A percentile compares a stretch with the other conserved stretches of the same genome.
Conservation (phyloP, 2,329 filamentous ascomycete genomes). For the Diaporthe nobilis region DNA sequence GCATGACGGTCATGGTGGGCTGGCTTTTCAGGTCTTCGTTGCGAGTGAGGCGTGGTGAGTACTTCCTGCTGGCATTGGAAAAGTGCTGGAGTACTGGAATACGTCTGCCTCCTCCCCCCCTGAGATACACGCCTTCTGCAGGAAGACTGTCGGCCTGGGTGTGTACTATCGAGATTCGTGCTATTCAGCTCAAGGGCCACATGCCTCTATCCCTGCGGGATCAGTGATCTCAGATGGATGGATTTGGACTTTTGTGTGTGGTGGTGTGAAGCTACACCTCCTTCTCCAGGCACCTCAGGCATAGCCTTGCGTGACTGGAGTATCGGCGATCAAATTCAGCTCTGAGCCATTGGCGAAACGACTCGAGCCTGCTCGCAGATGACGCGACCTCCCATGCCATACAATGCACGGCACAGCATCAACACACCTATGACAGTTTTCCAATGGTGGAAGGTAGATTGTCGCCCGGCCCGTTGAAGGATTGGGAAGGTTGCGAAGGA, state of each 20-base stretch:
- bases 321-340: conserved; percentile 1
- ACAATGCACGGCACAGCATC: conserved; percentile 9
- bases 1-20: background rate
- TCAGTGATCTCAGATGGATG: conserved; percentile 4
- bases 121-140: background rate
- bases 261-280: background rate
- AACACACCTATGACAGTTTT: conserved; percentile 13
- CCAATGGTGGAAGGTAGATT: conserved; percentile 31
- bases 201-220: background rate
- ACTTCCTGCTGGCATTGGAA: background rate
- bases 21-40: background rate
- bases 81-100: background rate
- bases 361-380: conserved; percentile 6
- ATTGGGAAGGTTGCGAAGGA: conserved; percentile 41
- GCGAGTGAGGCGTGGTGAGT: background rate
- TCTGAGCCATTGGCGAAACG: background rate
- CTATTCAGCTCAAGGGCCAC: background rate
- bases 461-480: conserved; percentile 23
- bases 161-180: background rate
- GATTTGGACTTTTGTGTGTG: background rate
- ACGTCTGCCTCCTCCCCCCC: background rate
- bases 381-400: conserved; percentile 6
- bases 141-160: background rate
- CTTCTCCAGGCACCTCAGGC: background rate
- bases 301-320: background rate